Evolutionary conservation across 495 filamentous ascomycete genomes (phyloP), one percentile per base, ranked within the genome.

Genomic region (Penicillium desertorum): DNA sequence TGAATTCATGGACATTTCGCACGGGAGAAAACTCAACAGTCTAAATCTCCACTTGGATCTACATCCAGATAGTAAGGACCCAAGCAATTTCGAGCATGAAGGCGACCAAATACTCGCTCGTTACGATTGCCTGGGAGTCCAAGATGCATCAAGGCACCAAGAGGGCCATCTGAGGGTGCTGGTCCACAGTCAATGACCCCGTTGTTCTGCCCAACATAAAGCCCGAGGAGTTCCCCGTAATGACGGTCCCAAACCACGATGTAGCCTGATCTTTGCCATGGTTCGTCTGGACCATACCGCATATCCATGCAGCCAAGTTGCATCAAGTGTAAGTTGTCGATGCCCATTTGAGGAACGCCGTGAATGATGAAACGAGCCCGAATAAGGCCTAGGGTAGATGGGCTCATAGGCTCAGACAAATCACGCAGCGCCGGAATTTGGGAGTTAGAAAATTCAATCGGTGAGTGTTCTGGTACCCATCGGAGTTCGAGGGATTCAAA

Each of bases 231-330:
- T 22, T 66, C 62, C 20, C 65, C 66, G 39, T 46, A 58, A 52
- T 60, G 61, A 45, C 75, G 72, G 42, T 78, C 74, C 68, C 71
- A 76, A 12, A 68, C 64, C 48, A 76, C 65, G 14, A 76, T 64
- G 49, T 78, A 67, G 1, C 72, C 75, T 0, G 74, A 71, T 45
- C 62, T 44, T 25, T 67, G 49, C 69, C 74, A 76, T 19, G 52
- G 14, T 41, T 61, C 44, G 17, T 50, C 29, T 30, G 44, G 23
- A 3, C 50, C 51, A 42, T 36, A 19, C 17, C 62, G 67, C 58
- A 58, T 58, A 20, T 68, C 58, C 41, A 78, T 46, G 34, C 60
- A 66, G 8, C 74, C 76, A 17, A 77, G 68, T 56, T 73, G 72
- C 55, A 78, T 66, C 22, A 76, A 29, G 54, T 73, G 66, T 39